phyloP scores from a whole-genome alignment of 345 rosid species.

The Raphanus sativus region DNA sequence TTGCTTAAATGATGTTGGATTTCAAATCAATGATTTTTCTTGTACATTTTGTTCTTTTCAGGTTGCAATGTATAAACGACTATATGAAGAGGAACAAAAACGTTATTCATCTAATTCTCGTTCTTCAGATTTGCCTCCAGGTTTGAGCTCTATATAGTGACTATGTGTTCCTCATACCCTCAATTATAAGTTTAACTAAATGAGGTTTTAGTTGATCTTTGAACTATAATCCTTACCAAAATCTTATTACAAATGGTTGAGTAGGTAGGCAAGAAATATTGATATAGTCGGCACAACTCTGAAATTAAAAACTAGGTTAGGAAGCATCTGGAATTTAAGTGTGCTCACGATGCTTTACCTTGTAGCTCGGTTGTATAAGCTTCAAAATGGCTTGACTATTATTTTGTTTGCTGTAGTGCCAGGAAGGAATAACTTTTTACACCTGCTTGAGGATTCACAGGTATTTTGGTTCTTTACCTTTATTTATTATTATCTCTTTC shows the following conservation, averaged over 20 bases:
- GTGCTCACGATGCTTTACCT: too few species aligned
- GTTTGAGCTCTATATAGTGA: slow-evolving; percentile 46
- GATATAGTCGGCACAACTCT: not conserved
- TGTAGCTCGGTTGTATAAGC: not conserved
- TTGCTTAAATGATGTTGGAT: not conserved
- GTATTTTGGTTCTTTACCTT: slow-evolving; percentile 37
- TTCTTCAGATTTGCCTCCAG: slow-evolving; percentile 49
- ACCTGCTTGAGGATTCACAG: slow-evolving; percentile 85
- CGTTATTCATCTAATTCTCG: slow-evolving; percentile 50
- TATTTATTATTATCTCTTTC: slow-evolving; percentile 9
- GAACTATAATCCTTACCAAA: slow-evolving; percentile 7
- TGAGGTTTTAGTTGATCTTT: slow-evolving; percentile 12
- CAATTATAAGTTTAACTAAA: slow-evolving; percentile 5
- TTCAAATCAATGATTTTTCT: slow-evolving; percentile 1
- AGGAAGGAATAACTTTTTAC: slow-evolving; percentile 59
- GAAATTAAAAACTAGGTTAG: too few species aligned
- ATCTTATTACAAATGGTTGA: not conserved
- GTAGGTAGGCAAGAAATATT: slow-evolving; percentile 5
- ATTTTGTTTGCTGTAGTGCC: slow-evolving; percentile 45
- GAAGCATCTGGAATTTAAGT: too few species aligned
- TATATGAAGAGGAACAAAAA: slow-evolving; percentile 90
- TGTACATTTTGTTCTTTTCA: slow-evolving; percentile 32
- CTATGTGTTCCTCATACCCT: slow-evolving; percentile 9
- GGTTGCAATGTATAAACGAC: slow-evolving; percentile 93
- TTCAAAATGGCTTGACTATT: slow-evolving; percentile 17